Conservation (phyloP, 495 filamentous ascomycete genomes). For the Chaetomium cochliodes region DNA sequence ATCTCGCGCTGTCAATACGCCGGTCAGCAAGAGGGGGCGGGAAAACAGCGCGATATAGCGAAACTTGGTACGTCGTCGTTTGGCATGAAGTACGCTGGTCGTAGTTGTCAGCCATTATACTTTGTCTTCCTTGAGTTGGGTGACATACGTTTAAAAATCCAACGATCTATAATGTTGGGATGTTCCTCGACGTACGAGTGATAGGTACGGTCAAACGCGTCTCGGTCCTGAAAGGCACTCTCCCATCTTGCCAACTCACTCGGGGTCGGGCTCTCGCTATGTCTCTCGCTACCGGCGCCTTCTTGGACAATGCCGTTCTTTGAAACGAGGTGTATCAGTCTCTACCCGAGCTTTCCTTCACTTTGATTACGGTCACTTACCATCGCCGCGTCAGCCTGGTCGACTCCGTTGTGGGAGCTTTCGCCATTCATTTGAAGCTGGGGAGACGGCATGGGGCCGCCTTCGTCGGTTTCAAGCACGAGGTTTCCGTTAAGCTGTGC, state of each 20-base stretch:
- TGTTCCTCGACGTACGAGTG: conserved; percentile 8
- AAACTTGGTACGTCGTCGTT: conserved; percentile 5
- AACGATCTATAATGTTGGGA: neutral
- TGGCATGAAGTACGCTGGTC: conserved; percentile 8
- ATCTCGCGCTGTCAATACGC: neutral
- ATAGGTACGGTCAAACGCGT: conserved; percentile 18
- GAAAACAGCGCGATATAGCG: neutral
- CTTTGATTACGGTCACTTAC: neutral
- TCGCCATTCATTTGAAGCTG: neutral
- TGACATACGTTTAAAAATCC: neutral
- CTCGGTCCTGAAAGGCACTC: no score
- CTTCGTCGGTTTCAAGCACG: no score
- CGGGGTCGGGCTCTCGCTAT: no score
- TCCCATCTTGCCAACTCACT: no score
- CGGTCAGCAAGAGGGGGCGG: neutral
- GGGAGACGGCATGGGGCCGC: no score
- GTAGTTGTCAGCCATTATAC: neutral
- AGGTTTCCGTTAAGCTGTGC: no score
- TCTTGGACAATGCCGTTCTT: neutral
- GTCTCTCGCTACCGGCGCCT: no score
- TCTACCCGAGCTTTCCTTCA: neutral
- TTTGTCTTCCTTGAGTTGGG: neutral
- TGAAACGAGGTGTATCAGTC: neutral
- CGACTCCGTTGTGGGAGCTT: neutral
- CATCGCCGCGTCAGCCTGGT: neutral